Base-by-base conservation (phyloP, 192 early-diverging fungal species). In the Rhizoclosmatium sp. region DNA sequence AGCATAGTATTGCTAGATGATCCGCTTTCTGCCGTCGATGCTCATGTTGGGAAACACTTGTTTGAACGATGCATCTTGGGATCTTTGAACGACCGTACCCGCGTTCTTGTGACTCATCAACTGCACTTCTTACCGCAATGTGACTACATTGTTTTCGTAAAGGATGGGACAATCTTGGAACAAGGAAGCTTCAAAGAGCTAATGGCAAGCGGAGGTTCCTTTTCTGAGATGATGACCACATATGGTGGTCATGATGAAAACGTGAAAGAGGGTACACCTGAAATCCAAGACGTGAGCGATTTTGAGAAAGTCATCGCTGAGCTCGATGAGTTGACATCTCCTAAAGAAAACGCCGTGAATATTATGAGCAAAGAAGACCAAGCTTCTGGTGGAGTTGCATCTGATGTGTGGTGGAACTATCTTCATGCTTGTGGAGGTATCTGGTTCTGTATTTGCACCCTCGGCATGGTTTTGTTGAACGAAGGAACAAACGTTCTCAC, bases 1-100 rank as follows among this genome's bases (percentile, higher is more conserved):
- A 92, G 93, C 40, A 91, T 93, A 69, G 86, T 90, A 65, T 78
- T 93, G 16, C 86, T 92, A 47, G 93, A 90, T 77, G 97, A 97
- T 80, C 92, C 92, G 19, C 78, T 95, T 1, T 85, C 88, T 31
- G 92, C 92, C 5, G 92, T 93, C 0, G 92, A 93, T 69, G 83
- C 88, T 4, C 88, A 89, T 65, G 91, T 92, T 62, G 88, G 87
- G 10, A 72, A 85, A 3, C 88, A 90, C 73, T 91, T 93, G 40
- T 83, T 93, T 56, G 89, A 93, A 73, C 80, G 88, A 59, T 86
- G 87, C 51, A 84, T 93, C 65, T 81, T 84, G 10, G 65, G 68
- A 56, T 75, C 78, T 46, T 69, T 81, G 47, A 69, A 65, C 21
- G 31, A 60, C 62, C 92, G 91, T 82, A 92, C 91, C 12, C 81